Evolutionary conservation across 352 stramenopile species (phyloP).

Genomic region (Hyphochytrium catenoides): DNA sequence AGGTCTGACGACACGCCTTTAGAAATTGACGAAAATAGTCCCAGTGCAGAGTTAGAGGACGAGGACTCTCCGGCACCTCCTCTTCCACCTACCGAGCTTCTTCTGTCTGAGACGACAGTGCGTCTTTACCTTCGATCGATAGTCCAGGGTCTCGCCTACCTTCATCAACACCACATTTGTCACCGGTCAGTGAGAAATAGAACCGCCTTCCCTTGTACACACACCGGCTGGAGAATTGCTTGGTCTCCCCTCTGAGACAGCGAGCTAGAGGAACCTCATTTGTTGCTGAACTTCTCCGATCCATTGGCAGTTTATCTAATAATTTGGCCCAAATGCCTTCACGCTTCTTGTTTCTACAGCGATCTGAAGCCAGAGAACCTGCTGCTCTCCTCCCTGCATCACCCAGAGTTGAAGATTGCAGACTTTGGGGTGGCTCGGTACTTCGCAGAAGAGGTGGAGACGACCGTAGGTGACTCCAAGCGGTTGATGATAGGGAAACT

Average conservation of each 20-base stretch:
- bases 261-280: too few relatives aligned
- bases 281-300: too few relatives aligned
- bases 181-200: too few relatives aligned
- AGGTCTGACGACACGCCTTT: too few relatives aligned
- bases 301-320: too few relatives aligned
- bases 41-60: too few relatives aligned
- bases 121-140: slow-evolving; percentile 35
- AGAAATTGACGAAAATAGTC: too few relatives aligned
- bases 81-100: slow-evolving; percentile 5
- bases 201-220: too few relatives aligned
- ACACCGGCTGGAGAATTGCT: too few relatives aligned
- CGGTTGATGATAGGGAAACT: too few relatives aligned
- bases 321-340: too few relatives aligned
- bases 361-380: slow-evolving; percentile 65
- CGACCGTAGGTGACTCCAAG: slow-evolving; percentile 5
- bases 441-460: slow-evolving; percentile 30
- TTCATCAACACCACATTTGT: slow-evolving; percentile 60
- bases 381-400: slow-evolving; percentile 23
- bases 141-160: slow-evolving; percentile 42
- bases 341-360: slow-evolving; percentile 1
- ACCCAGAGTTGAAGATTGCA: slow-evolving; percentile 48
- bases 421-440: slow-evolving; percentile 58
- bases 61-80: neutral
- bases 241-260: too few relatives aligned
- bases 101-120: slow-evolving; percentile 28